phyloP scores from a whole-genome alignment of 139 green algal species.

The Edaphochlamys debaryana region DNA sequence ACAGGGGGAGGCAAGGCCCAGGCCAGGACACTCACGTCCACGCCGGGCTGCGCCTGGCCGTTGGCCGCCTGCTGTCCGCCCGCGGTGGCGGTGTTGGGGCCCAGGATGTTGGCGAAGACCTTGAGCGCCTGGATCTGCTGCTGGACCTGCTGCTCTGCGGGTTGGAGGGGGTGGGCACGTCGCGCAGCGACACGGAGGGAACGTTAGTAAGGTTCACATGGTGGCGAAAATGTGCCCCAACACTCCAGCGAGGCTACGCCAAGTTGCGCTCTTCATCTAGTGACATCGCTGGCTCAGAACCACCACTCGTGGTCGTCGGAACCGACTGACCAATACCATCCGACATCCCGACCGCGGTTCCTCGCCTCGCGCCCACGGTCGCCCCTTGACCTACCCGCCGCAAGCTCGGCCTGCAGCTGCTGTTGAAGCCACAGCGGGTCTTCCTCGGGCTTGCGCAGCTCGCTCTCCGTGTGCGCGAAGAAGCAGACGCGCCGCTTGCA shows the following conservation, averaged over 20 bases:
- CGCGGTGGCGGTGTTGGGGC: constrained; percentile 32
- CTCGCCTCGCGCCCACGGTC: too few species aligned
- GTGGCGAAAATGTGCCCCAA: too few species aligned
- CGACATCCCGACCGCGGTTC: too few species aligned
- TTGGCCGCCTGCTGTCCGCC: constrained; percentile 33
- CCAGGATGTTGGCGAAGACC: constrained; percentile 51
- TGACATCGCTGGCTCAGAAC: too few species aligned
- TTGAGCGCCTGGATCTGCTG: constrained; percentile 62
- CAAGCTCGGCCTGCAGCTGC: constrained; percentile 51
- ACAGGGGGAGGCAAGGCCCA: too few species aligned
- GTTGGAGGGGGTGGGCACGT: too few species aligned
- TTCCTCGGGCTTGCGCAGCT: constrained; percentile 82
- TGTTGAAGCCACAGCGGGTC: constrained; percentile 67
- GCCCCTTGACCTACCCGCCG: constrained; percentile 14
- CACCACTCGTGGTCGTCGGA: too few species aligned
- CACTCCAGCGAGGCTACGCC: too few species aligned
- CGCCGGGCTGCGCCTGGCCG: neutral
- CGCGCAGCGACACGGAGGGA: too few species aligned
- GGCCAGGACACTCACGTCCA: constrained; percentile 20
- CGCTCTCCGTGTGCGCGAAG: constrained; percentile 90
- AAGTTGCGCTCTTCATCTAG: too few species aligned
- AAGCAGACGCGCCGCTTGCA: constrained; percentile 97
- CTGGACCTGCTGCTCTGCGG: constrained; percentile 51
- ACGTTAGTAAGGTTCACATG: too few species aligned
- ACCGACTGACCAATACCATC: too few species aligned